These are phyloP conservation scores for Choricystis sp. DNA, from an alignment of 139 green algal species.

Conservation along the genomic window DNA sequence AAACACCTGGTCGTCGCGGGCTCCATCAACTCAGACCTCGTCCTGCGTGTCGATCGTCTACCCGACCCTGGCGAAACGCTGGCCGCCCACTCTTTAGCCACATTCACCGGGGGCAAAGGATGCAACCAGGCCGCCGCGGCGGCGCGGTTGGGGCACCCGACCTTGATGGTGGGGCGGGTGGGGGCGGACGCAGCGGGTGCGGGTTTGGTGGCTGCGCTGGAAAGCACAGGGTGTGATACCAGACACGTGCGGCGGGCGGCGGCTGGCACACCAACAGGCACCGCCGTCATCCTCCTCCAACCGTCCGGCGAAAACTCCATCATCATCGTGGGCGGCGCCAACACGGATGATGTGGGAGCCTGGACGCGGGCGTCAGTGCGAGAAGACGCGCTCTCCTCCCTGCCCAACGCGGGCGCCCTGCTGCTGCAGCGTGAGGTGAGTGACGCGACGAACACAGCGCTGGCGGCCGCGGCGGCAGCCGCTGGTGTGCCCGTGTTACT, in stretches of 20 bases:
- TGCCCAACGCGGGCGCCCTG: slow-evolving; percentile 32
- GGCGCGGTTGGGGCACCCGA: slow-evolving; percentile 48
- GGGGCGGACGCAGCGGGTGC: slow-evolving; percentile 54
- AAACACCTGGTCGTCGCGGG: background rate
- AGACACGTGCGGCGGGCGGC: slow-evolving; percentile 31
- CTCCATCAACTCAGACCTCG: slow-evolving; percentile 53
- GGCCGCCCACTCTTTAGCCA: slow-evolving; percentile 28
- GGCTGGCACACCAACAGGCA: slow-evolving; percentile 39
- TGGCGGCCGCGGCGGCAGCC: slow-evolving; percentile 23
- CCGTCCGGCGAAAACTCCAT: slow-evolving; percentile 69
- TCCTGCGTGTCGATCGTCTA: slow-evolving; percentile 49
- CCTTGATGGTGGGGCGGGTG: slow-evolving; percentile 56
- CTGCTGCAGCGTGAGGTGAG: slow-evolving; percentile 78
- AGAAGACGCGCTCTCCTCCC: background rate
- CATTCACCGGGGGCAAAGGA: slow-evolving; percentile 66
- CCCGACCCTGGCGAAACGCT: slow-evolving; percentile 65
- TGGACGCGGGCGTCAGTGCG: too few relatives aligned
- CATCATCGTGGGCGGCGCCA: slow-evolving; percentile 73
- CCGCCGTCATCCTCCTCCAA: slow-evolving; percentile 68
- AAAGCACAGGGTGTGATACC: slow-evolving; percentile 28
- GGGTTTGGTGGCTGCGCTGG: slow-evolving; percentile 32
- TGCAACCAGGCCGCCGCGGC: slow-evolving; percentile 80
- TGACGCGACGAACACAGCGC: slow-evolving; percentile 42
- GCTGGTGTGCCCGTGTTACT: slow-evolving; percentile 64
- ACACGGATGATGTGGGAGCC: slow-evolving; percentile 32